phyloP scores from a whole-genome alignment of 2,329 filamentous ascomycete genomes.

The Fonsecaea erecta region DNA sequence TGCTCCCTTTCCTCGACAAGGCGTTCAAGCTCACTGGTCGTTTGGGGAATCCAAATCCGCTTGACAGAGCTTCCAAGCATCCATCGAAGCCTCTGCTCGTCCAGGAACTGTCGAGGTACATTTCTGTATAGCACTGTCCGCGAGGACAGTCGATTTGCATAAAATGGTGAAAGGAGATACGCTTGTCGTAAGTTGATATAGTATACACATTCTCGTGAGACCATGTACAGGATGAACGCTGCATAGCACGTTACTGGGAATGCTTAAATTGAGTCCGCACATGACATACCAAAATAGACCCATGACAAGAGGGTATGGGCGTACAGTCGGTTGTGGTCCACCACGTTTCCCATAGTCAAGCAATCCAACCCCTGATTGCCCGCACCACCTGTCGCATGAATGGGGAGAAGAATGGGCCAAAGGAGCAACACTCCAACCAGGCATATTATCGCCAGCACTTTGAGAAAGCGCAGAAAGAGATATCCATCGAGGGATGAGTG shows the following conservation, averaged over 20 bases:
- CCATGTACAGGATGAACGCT: slow-evolving; percentile 79
- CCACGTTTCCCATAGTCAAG: slow-evolving; percentile 78
- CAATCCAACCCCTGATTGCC: slow-evolving; percentile 70
- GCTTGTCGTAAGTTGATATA: slow-evolving; percentile 91
- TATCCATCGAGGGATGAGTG: slow-evolving; percentile 90
- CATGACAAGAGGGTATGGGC: slow-evolving; percentile 78
- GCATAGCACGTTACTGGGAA: slow-evolving; percentile 40
- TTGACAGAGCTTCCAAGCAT: slow-evolving; percentile 82
- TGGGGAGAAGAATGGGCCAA: slow-evolving; percentile 85
- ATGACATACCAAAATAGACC: slow-evolving; percentile 70
- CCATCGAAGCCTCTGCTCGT: slow-evolving; percentile 72
- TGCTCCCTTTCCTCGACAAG: slow-evolving; percentile 79
- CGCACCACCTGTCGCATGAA: slow-evolving; percentile 83
- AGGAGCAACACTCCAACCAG: slow-evolving; percentile 80
- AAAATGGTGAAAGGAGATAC: slow-evolving; percentile 82
- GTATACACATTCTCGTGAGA: slow-evolving; percentile 85
- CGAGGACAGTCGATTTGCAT: slow-evolving; percentile 82
- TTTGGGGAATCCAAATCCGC: slow-evolving; percentile 79
- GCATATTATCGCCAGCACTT: slow-evolving; percentile 75
- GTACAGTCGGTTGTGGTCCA: slow-evolving; percentile 68
- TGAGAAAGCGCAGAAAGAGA: slow-evolving; percentile 85
- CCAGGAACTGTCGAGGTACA: slow-evolving; percentile 76
- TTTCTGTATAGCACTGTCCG: slow-evolving; percentile 86
- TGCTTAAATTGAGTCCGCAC: slow-evolving; percentile 27
- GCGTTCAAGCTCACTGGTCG: slow-evolving; percentile 75